phyloP scores from a whole-genome alignment of 371 early-diverging fungal species.

The Rhizomucor miehei region DNA sequence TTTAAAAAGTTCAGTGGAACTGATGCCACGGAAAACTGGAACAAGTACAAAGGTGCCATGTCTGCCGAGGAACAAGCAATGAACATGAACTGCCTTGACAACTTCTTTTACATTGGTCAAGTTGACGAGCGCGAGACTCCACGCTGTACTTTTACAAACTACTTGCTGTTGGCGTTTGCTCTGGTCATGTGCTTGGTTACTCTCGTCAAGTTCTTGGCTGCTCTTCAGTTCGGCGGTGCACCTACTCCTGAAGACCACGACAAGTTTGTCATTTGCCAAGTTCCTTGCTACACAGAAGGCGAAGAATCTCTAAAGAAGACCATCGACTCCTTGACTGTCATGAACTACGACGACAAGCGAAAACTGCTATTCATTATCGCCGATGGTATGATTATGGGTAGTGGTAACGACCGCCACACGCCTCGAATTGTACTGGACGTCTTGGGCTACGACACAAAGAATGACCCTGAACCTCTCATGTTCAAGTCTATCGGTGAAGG shows the following conservation, averaged over 20 bases:
- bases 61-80: constrained; percentile 29
- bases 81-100: constrained; percentile 73
- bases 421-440: constrained; percentile 96
- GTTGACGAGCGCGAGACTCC: constrained; percentile 81
- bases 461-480: constrained; percentile 87
- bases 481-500: constrained; percentile 95
- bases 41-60: constrained; percentile 37
- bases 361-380: constrained; percentile 93
- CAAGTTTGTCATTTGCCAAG: constrained; percentile 90
- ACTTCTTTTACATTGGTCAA: constrained; percentile 85
- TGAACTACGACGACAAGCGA: constrained; percentile 93
- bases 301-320: constrained; percentile 80
- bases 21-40: constrained; percentile 64
- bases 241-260: constrained; percentile 83
- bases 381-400: constrained; percentile 93
- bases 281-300: constrained; percentile 85
- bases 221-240: constrained; percentile 69
- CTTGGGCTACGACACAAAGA: constrained; percentile 84
- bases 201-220: constrained; percentile 89
- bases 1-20: constrained; percentile 69
- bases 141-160: constrained; percentile 87
- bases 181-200: constrained; percentile 82
- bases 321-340: constrained; percentile 91
- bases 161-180: constrained; percentile 79
- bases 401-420: constrained; percentile 96